Conservation (phyloP, 2,329 filamentous ascomycete genomes). For the Septoria linicola region DNA sequence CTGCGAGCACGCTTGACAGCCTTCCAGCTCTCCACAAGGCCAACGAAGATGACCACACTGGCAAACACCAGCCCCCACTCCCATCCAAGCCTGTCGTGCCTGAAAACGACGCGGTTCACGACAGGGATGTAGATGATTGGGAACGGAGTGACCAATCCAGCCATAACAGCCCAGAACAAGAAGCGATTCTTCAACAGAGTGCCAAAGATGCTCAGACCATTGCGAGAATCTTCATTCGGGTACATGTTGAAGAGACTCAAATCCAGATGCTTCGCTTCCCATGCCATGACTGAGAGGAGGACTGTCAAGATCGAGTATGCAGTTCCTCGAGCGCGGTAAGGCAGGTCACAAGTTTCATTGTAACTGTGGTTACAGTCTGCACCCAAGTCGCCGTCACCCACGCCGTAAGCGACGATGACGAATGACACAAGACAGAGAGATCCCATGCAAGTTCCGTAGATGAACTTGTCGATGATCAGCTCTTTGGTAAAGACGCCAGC, state of each 20-base stretch:
- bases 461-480: conserved; percentile 50
- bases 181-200: conserved; percentile 41
- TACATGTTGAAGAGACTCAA: conserved; percentile 49
- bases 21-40: conserved; percentile 48
- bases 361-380: conserved; percentile 47
- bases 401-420: conserved; percentile 46
- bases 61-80: conserved; percentile 49
- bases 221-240: conserved; percentile 34
- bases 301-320: conserved; percentile 48
- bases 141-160: conserved; percentile 45
- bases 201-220: conserved; percentile 38
- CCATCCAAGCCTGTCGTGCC: conserved; percentile 46
- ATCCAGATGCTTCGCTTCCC: conserved; percentile 50
- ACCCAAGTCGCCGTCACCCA: conserved; percentile 45
- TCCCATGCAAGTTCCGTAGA: conserved; percentile 50
- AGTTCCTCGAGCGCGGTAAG: conserved; percentile 48
- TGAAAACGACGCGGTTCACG: conserved; percentile 49
- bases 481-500: conserved; percentile 48
- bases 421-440: conserved; percentile 47
- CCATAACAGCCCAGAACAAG: conserved; percentile 45
- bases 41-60: conserved; percentile 43
- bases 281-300: conserved; percentile 48
- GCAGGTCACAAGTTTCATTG: conserved; percentile 44
- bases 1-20: conserved; percentile 41
- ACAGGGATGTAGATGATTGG: conserved; percentile 49